These are phyloP conservation scores for Haplosporangium gracile DNA, from an alignment of 192 early-diverging fungal genomes.

Conservation along the genomic window DNA sequence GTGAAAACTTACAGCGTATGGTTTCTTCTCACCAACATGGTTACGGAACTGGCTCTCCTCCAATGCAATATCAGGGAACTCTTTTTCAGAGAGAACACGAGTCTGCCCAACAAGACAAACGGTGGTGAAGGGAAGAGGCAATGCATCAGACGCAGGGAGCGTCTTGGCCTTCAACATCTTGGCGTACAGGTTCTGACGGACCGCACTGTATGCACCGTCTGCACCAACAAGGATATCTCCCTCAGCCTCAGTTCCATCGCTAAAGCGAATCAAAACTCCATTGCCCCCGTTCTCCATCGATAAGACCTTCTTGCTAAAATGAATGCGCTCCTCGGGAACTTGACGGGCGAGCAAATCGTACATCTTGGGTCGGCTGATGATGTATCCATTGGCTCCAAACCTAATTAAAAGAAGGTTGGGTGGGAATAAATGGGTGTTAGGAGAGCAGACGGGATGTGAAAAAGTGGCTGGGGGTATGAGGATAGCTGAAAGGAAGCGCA, in stretches of 20 bases:
- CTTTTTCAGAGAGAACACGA: not conserved
- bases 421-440: too few relatives aligned
- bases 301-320: slow-evolving; percentile 20
- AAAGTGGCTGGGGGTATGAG: too few relatives aligned
- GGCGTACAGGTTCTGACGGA: slow-evolving; percentile 15
- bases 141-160: slow-evolving; percentile 1
- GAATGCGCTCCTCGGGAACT: slow-evolving; percentile 21
- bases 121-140: not conserved
- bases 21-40: not conserved
- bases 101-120: slow-evolving; percentile 26
- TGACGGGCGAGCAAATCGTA: not conserved
- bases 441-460: too few relatives aligned
- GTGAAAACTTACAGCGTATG: not conserved
- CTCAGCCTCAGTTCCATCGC: not conserved
- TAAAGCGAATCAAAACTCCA: slow-evolving; percentile 9
- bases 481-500: too few relatives aligned
- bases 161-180: not conserved
- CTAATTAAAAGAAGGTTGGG: not conserved
- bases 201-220: slow-evolving; percentile 14
- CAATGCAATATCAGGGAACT: not conserved
- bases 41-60: not conserved
- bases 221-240: slow-evolving; percentile 25
- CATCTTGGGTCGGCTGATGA: not conserved
- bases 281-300: slow-evolving; percentile 4
- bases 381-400: not conserved